Base-by-base conservation (phyloP, 2,329 filamentous ascomycete genomes). In the Diaporthe amygdali region DNA sequence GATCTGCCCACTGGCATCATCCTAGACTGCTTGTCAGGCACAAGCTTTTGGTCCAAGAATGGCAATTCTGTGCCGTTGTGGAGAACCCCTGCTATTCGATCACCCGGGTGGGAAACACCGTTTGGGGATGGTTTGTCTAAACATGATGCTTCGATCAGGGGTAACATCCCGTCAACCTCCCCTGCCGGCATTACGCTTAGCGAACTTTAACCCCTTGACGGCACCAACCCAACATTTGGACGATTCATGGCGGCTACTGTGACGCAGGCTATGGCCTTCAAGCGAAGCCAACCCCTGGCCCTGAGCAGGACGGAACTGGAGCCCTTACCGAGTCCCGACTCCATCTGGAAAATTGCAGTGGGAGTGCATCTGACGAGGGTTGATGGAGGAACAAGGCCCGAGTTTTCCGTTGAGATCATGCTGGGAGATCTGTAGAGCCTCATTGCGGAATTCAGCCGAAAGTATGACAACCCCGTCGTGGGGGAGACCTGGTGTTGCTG, bases 321-420 rank as follows among this genome's bases (percentile, higher is more conserved):
- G 46, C 32, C 39, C 34, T 4, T 41, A 67, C 20, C 46, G 34
- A 70, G 46, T 41, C n/a, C 34, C 20, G 52, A 46, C 39, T 20
- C 68, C 71, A 55, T 55, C 22, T 55, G 46, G 51, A 70, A 72
- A 34, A 72, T 72, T 72, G 46, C 71, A 70, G 71, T 70, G 67
- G 61, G 25, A 67, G 71, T 25, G 52, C 52, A 41, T 49, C 54
- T 32, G 51, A 47, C 32, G 66, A 59, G 37, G 63, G 49, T 30
- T 41, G 49, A 46, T 47, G 34, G 56, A 52, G 47, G 47, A 64
- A 54, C 10, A 32, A 14, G 52, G 34, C 47, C 46, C 34, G 67
- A 9, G 46, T 39, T 41, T 17, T 52, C 68, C 46, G 52, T 66
- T 52, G 39, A 22, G 51, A 32, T 46, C 37, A 25, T 59, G 10